Conservation (phyloP, 148 eudicot genomes). For the Amaranthus cruentus region DNA sequence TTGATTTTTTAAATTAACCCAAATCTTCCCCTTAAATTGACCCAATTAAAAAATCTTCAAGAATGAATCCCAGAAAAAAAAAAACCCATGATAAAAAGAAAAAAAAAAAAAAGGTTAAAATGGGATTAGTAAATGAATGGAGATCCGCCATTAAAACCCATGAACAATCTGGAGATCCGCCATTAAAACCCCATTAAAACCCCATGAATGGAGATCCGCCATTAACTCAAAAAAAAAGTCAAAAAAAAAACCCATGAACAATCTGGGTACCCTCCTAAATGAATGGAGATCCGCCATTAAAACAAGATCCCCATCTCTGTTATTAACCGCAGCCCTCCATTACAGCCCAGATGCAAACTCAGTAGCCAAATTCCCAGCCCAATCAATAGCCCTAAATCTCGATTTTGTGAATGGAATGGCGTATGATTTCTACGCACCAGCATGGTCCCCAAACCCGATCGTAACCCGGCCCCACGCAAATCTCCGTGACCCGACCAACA, state of each 20-base stretch:
- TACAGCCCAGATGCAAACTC: conserved; percentile 16
- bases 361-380: conserved; percentile 10
- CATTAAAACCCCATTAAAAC: no score
- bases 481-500: not conserved
- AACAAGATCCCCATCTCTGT: conserved; percentile 29
- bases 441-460: not conserved
- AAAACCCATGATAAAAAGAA: no score
- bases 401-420: conserved; percentile 61
- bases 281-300: conserved; percentile 49
- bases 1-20: no score
- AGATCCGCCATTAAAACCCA: no score
- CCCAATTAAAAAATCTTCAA: no score
- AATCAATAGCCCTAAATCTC: conserved; percentile 17
- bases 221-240: no score
- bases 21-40: no score
- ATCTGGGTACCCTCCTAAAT: conserved; percentile 31
- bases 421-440: conserved; percentile 41
- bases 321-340: conserved; percentile 46
- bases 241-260: conserved; percentile 25
- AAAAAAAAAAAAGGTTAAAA: no score
- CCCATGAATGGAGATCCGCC: no score
- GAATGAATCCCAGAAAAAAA: no score
- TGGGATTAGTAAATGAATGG: no score
- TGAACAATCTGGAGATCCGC: no score
- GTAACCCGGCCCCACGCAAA: not conserved